These are phyloP conservation scores for Myxozyma sirexii DNA, from an alignment of 805 yeast genomes.

Conservation along the genomic window DNA sequence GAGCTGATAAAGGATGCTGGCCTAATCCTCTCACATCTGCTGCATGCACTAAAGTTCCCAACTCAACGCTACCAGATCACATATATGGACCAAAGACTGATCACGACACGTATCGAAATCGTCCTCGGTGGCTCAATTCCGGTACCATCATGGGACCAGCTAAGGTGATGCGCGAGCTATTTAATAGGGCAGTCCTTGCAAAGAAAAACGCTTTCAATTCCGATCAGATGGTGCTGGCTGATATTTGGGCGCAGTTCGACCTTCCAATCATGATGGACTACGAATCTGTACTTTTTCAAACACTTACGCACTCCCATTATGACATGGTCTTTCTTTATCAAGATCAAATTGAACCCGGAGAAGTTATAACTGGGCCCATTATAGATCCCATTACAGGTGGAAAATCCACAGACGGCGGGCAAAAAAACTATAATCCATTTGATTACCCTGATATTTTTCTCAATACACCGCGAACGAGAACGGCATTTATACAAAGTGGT, in stretches of 20 bases:
- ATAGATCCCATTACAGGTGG: conserved; percentile 2
- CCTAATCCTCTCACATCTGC: conserved; percentile 10
- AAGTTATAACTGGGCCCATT: neutral
- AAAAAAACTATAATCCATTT: neutral
- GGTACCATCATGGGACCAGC: conserved; percentile 28
- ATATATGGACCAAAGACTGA: conserved; percentile 22
- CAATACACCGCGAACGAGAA: neutral
- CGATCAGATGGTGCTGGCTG: conserved; percentile 19
- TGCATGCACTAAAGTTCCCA: conserved; percentile 16
- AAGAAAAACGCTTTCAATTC: neutral
- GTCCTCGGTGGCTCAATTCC: conserved; percentile 29
- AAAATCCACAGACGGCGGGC: neutral
- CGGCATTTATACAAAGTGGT: neutral
- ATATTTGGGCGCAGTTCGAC: conserved; percentile 15
- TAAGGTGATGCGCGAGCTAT: conserved; percentile 1
- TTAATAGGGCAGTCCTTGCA: conserved; percentile 2
- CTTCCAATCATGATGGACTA: conserved; percentile 20
- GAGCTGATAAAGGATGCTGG: conserved; percentile 29
- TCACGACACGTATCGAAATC: neutral
- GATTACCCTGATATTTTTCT: neutral
- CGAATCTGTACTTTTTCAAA: conserved; percentile 19
- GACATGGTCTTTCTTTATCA: conserved; percentile 16
- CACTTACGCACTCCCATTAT: conserved; percentile 16
- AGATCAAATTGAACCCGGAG: conserved; percentile 15
- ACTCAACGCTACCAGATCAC: conserved; percentile 12